Evolutionary conservation across 192 early-diverging fungal species (phyloP).

Genomic region (Mortierella alpina): DNA sequence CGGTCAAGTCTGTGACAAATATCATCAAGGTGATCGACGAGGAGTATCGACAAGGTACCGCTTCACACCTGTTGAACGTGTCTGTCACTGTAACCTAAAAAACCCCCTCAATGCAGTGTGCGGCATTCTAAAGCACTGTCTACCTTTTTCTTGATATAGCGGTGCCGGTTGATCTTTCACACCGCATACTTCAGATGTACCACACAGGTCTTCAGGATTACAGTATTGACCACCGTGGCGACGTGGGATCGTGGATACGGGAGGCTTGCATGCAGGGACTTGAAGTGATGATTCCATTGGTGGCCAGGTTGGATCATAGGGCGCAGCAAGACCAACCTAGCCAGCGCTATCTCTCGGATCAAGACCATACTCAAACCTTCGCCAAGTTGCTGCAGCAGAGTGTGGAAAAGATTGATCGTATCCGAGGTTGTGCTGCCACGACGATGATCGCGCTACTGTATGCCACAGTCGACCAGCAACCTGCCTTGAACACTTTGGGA

Average conservation of each 20-base stretch:
- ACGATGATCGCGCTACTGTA: conserved; percentile 67
- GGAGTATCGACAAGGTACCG: conserved; percentile 52
- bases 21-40: conserved; percentile 56
- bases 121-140: background rate
- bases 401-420: conserved; percentile 93
- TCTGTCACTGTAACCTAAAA: background rate
- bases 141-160: conserved; percentile 12
- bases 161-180: conserved; percentile 54
- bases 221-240: conserved; percentile 89
- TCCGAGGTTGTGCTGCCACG: conserved; percentile 78
- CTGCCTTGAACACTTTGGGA: background rate
- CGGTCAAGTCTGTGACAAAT: conserved; percentile 65
- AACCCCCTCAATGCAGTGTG: background rate
- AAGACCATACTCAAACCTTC: conserved; percentile 55
- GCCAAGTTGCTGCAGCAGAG: conserved; percentile 73
- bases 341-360: conserved; percentile 51
- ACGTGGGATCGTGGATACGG: conserved; percentile 95
- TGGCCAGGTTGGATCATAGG: conserved; percentile 44
- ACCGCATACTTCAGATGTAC: conserved; percentile 62
- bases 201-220: conserved; percentile 84
- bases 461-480: background rate
- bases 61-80: conserved; percentile 14
- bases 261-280: conserved; percentile 75
- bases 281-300: conserved; percentile 53
- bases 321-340: conserved; percentile 2